Conservation (phyloP, 116 monocot genomes). For the Cymodocea nodosa region DNA sequence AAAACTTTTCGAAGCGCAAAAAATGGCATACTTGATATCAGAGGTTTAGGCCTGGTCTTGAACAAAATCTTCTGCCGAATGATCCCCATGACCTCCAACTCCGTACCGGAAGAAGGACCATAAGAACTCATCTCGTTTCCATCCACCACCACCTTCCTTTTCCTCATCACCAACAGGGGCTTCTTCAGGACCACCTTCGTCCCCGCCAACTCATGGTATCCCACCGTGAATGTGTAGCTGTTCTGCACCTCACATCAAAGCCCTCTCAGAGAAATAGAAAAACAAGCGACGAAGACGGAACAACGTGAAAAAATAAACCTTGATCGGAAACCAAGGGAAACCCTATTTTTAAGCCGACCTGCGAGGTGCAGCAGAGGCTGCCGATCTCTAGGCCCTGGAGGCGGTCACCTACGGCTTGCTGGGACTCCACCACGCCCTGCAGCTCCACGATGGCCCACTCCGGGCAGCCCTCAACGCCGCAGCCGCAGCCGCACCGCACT, state of each 20-base stretch:
- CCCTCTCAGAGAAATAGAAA: neutral
- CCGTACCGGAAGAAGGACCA: slow-evolving; percentile 8
- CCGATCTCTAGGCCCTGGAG: slow-evolving; percentile 61
- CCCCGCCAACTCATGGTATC: slow-evolving; percentile 87
- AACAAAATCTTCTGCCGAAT: slow-evolving; percentile 79
- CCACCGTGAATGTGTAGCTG: slow-evolving; percentile 69
- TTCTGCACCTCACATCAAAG: slow-evolving; percentile 10
- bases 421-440: slow-evolving; percentile 75
- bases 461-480: slow-evolving; percentile 40
- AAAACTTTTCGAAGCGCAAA: neutral
- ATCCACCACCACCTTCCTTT: slow-evolving; percentile 19
- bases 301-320: neutral
- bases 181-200: slow-evolving; percentile 68
- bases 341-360: slow-evolving; percentile 5
- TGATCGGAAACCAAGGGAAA: no score
- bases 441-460: slow-evolving; percentile 94
- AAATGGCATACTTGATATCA: slow-evolving; percentile 28
- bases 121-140: neutral
- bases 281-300: neutral
- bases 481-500: slow-evolving; percentile 64
- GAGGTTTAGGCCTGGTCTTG: slow-evolving; percentile 75
- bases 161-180: slow-evolving; percentile 63
- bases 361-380: slow-evolving; percentile 56
- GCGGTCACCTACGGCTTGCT: slow-evolving; percentile 28
- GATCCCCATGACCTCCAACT: slow-evolving; percentile 69